Conservation (phyloP, 768 basidiomycete genomes). For the Suillus cothurnatus region DNA sequence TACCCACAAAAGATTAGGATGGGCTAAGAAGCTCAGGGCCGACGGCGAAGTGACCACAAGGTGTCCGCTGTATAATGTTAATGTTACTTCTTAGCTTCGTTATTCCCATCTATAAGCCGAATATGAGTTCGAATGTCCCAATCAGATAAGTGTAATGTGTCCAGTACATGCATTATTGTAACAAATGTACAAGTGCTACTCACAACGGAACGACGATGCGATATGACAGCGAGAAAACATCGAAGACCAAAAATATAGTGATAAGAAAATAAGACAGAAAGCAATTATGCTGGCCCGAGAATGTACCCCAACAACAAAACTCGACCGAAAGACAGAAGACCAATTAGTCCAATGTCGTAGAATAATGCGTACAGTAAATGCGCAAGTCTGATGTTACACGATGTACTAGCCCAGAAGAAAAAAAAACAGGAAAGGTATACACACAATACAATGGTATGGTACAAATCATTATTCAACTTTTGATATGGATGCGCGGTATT, state of each 20-base stretch:
- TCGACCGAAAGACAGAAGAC: conserved; percentile 27
- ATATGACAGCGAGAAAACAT: conserved; percentile 26
- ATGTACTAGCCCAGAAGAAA: conserved; percentile 30
- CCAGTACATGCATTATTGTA: conserved; percentile 11
- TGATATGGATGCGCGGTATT: conserved; percentile 19
- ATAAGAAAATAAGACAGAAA: conserved; percentile 30
- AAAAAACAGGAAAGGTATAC: conserved; percentile 20
- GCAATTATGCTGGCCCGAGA: conserved; percentile 35
- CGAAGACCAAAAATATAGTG: conserved; percentile 33
- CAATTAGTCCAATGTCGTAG: conserved; percentile 37
- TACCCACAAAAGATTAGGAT: not conserved
- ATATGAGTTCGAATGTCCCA: not conserved
- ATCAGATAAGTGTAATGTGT: not conserved
- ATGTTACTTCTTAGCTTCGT: not conserved
- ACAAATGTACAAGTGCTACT: conserved; percentile 30
- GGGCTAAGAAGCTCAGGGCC: conserved; percentile 11
- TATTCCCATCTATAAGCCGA: not conserved
- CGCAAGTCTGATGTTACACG: conserved; percentile 32
- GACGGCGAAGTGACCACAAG: conserved; percentile 10
- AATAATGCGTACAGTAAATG: conserved; percentile 38
- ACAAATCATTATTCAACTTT: conserved; percentile 29
- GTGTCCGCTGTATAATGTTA: not conserved
- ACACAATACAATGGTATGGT: conserved; percentile 37
- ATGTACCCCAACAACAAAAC: conserved; percentile 29
- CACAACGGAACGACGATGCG: conserved; percentile 31